phyloP scores from a whole-genome alignment of 1,284 basidiomycete genomes.

The Puccinia triticina region DNA sequence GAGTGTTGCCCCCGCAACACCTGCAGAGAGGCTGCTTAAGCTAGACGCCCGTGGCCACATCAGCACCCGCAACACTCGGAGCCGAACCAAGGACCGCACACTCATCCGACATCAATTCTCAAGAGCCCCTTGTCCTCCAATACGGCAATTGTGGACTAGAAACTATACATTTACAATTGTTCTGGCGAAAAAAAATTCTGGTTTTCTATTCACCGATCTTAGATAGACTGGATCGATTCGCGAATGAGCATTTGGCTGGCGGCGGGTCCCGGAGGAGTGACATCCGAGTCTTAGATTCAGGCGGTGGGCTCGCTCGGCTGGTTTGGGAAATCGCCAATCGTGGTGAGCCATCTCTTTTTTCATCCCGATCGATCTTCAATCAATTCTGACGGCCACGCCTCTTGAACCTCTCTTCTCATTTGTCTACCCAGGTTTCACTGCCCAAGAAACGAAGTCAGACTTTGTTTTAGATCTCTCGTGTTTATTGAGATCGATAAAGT shows the following conservation, averaged over 20 bases:
- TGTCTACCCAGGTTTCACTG: conserved; percentile 4
- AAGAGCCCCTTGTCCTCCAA: no score
- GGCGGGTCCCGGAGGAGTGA: conserved; percentile 65
- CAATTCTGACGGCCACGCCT: neutral
- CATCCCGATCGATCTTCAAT: conserved; percentile 26
- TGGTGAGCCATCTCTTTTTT: conserved; percentile 64
- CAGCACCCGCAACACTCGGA: no score
- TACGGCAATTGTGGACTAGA: no score
- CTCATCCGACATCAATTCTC: no score
- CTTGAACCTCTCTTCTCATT: neutral
- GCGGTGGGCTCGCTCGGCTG: conserved; percentile 80
- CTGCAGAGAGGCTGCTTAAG: no score
- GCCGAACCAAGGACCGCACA: no score
- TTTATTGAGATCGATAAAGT: no score
- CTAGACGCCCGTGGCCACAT: no score
- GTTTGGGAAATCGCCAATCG: conserved; percentile 81
- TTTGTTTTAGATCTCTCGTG: no score
- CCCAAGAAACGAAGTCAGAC: no score
- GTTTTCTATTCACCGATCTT: conserved; percentile 82
- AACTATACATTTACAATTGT: conserved; percentile 63
- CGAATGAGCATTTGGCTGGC: conserved; percentile 65
- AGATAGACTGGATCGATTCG: conserved; percentile 71
- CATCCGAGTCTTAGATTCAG: conserved; percentile 79
- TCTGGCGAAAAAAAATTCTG: no score
- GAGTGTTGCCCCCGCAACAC: no score